Evolutionary conservation across 352 stramenopile species (phyloP), one percentile per base, ranked within the genome.

Genomic region (Globisporangium takayamanum): DNA sequence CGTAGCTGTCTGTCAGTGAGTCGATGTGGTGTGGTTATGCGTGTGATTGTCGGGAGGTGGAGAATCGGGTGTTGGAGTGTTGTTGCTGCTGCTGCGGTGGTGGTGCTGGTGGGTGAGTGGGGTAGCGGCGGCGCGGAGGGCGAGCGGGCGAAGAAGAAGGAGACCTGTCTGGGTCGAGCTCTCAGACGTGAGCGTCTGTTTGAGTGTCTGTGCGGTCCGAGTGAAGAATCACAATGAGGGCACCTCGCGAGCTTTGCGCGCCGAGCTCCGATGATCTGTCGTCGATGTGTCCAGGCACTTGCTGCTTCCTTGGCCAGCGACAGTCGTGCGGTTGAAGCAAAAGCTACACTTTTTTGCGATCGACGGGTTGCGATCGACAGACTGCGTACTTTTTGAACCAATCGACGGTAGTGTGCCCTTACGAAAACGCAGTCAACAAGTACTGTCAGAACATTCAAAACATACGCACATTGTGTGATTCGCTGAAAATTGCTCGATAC

Each of bases 341-440:
- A 16, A 22, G 28, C 16, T 54, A 36, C 49, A 37, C 49, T n/a
- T 54, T 54, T 54, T 54, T 54, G 49, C 37, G 49, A 28, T 33
- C 49, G 49, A 42, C 49, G 36, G 28, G 8, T 20, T 12, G 15
- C 22, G 18, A 53, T n/a, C 15, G 15, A 22, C 22, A 22, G 22
- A 22, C 22, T 22, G 22, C 5, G 37, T 14, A 15, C 5, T 15
- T 42, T 42, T 22, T 42, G 37, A 15, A 42, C 2, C 4, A 12
- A 42, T 15, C 14, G 37, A 42, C 10, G 37, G 22, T 22, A 22
- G 22, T 22, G 22, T 22, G 22, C 22, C 22, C 22, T 22, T 22
- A 22, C 22, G 22, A 22, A 22, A 22, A 22, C 22, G 22, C 37
- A 42, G 37, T 12, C 37, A 42, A 3, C 37, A 22, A 22, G 22